Base-by-base conservation (phyloP, 164 flowering plant species). In the Nelumbo lutea region DNA sequence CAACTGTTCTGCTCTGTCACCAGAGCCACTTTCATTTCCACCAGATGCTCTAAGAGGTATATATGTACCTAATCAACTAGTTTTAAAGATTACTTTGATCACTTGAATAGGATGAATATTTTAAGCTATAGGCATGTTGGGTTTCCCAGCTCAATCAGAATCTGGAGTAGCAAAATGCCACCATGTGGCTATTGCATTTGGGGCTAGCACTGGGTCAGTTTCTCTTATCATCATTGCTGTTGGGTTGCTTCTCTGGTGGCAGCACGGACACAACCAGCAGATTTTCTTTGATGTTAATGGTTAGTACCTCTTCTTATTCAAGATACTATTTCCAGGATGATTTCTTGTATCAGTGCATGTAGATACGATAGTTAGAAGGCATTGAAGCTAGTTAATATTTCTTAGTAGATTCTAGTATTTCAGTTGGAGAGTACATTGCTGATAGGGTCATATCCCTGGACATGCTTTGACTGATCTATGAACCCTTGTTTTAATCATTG, bases 201-300 rank as follows among this genome's bases (percentile, higher is more conserved):
- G 90, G 65, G 80, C 85, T 67, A 86, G 88, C 74, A 77, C 87
- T 76, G 88, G 88, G 62, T 84, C 88, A 73, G 87, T 83, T 56
- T 79, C 84, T 74, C n/a, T 80, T n/a, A 10, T 83, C 48, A 68
- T 83, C 6, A 27, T 83, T 39, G 62, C 72, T 27, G 71, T 84
- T 51, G 93, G 85, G 9, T 72, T 88, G 62, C 73, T 85, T 46
- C 70, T 91, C 58, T 94, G 96, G 98, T 86, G 89, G 27, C 27
- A 27, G 27, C 27, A 27, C 27, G 27, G 27, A 27, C 27, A 27
- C 27, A 27, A 27, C 27, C 27, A 27, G 27, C 27, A 27, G 27
- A 27, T 27, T 27, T 27, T 27, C 27, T 27, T 27, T 27, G 27
- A 27, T 27, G 27, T 27, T 27, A 27, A 27, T 27, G 27, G 27